Percentiles rank a stretch among this genome's conserved stretches.
phyloP scores from a whole-genome alignment of 805 yeast species.

The Wickerhamomyces xylosicus region DNA sequence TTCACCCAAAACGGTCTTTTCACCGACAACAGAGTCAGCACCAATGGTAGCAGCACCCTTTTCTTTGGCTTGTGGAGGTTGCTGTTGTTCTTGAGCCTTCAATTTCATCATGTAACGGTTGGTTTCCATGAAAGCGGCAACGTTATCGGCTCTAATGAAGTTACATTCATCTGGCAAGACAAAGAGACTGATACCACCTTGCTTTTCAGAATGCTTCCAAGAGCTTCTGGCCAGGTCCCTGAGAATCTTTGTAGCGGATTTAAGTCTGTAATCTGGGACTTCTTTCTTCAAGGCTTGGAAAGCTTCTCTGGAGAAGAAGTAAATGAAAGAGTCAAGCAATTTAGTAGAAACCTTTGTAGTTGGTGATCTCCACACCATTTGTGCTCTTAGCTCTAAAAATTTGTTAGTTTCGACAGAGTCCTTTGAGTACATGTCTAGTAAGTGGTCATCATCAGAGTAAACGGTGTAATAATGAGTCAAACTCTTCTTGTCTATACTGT shows the following conservation, averaged over 20 bases:
- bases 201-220: slow-evolving; percentile 63
- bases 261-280: slow-evolving; percentile 18
- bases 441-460: slow-evolving; percentile 39
- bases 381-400: slow-evolving; percentile 68
- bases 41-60: slow-evolving; percentile 70
- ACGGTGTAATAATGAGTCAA: slow-evolving; percentile 60
- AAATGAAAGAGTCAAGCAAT: slow-evolving; percentile 64
- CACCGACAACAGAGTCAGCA: slow-evolving; percentile 75
- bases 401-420: slow-evolving; percentile 64
- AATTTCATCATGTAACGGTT: slow-evolving; percentile 67
- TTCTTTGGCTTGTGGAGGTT: slow-evolving; percentile 27
- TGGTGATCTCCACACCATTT: slow-evolving; percentile 85
- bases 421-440: slow-evolving; percentile 65
- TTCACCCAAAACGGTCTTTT: slow-evolving; percentile 60
- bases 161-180: slow-evolving; percentile 58
- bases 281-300: slow-evolving; percentile 36
- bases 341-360: slow-evolving; percentile 67
- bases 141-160: slow-evolving; percentile 70
- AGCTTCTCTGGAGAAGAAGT: slow-evolving; percentile 47
- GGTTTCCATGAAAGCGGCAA: slow-evolving; percentile 81
- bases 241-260: slow-evolving; percentile 56
- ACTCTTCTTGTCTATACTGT: slow-evolving; percentile 68
- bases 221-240: slow-evolving; percentile 87
- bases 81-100: slow-evolving; percentile 32
- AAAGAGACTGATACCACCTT: slow-evolving; percentile 59